phyloP scores from a whole-genome alignment of 140 eudicot species.

The Anethum foeniculum region DNA sequence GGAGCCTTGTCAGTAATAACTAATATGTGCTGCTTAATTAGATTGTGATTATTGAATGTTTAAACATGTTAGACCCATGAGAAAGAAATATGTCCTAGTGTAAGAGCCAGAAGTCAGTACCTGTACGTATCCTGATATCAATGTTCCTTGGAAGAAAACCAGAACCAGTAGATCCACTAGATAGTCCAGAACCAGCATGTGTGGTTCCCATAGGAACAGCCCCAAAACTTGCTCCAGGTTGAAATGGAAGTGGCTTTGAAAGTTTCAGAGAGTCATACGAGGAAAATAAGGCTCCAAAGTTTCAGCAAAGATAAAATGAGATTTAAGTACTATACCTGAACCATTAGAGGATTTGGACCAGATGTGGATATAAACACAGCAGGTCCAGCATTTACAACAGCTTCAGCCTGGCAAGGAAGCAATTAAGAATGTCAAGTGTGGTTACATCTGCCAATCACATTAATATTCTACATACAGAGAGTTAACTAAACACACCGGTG shows the following conservation, averaged over 20 bases:
- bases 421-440: background rate
- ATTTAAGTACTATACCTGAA: conserved; percentile 43
- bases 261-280: background rate
- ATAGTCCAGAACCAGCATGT: conserved; percentile 30
- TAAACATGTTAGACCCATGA: background rate
- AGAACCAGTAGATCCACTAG: conserved; percentile 38
- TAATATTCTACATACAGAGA: background rate
- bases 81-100: background rate
- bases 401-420: conserved; percentile 43
- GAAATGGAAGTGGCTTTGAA: conserved; percentile 66
- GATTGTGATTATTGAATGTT: background rate
- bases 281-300: background rate
- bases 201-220: conserved; percentile 42
- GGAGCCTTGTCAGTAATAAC: background rate
- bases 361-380: conserved; percentile 69
- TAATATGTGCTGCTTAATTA: background rate
- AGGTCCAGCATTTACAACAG: conserved; percentile 82
- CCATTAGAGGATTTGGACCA: conserved; percentile 92
- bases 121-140: conserved; percentile 86
- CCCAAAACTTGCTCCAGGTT: conserved; percentile 76
- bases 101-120: conserved; percentile 19
- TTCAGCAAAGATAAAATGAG: background rate
- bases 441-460: background rate
- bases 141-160: conserved; percentile 70
- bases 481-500: conserved; percentile 45